Evolutionary conservation across 1,284 basidiomycete genomes (phyloP).

Genomic region (Malassezia caprae): DNA sequence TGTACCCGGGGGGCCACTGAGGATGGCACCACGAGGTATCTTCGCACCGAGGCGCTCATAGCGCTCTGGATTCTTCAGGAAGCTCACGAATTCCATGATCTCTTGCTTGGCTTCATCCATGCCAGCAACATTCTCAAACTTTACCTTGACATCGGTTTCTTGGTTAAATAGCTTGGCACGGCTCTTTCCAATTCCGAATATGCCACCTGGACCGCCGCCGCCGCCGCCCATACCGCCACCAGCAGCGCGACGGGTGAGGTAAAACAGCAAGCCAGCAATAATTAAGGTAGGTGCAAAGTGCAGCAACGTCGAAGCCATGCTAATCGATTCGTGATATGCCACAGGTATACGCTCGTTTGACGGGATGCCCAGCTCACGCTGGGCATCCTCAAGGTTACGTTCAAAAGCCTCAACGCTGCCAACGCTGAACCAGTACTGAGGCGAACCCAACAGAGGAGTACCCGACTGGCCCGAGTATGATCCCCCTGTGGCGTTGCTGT

Average conservation of each 20-base stretch:
- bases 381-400: slow-evolving; percentile 82
- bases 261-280: slow-evolving; percentile 79
- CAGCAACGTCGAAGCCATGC: slow-evolving; percentile 67
- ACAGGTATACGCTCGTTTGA: slow-evolving; percentile 88
- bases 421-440: slow-evolving; percentile 81
- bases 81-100: slow-evolving; percentile 99
- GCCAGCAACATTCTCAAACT: slow-evolving; percentile 91
- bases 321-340: slow-evolving; percentile 89
- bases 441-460: slow-evolving; percentile 21
- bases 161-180: slow-evolving; percentile 93
- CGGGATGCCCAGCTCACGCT: slow-evolving; percentile 82
- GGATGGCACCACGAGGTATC: slow-evolving; percentile 93
- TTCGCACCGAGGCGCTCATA: slow-evolving; percentile 96
- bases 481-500: slow-evolving; percentile 68
- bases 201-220: slow-evolving; percentile 64
- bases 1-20: slow-evolving; percentile 95
- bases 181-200: slow-evolving; percentile 95
- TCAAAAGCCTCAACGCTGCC: slow-evolving; percentile 96
- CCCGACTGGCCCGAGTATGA: slow-evolving; percentile 49
- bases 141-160: slow-evolving; percentile 84
- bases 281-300: slow-evolving; percentile 90
- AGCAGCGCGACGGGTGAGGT: slow-evolving; percentile 68
- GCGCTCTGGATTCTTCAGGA: slow-evolving; percentile 86
- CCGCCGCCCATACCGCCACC: slow-evolving; percentile 47
- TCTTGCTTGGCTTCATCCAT: slow-evolving; percentile 99